phyloP scores from a whole-genome alignment of 352 stramenopile species.

The Pythium catenulatum region DNA sequence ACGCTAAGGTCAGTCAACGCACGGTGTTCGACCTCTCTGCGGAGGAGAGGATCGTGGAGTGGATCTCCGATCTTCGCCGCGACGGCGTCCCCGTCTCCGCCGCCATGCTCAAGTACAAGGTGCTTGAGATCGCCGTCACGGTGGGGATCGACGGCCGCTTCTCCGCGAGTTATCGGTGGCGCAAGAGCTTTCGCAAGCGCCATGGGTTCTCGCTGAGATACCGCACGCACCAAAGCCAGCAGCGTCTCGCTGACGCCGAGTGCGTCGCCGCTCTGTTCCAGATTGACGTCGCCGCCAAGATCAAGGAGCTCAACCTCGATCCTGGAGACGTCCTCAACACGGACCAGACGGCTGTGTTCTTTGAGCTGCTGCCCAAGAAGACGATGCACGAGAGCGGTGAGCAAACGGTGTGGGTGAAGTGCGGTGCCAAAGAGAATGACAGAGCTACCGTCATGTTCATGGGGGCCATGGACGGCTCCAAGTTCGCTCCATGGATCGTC shows the following conservation, averaged over 20 bases:
- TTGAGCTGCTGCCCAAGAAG: slow-evolving; percentile 53
- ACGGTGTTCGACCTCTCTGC: too few relatives aligned
- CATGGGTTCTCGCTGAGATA: not conserved
- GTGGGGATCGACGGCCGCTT: not conserved
- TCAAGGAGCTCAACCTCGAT: not conserved
- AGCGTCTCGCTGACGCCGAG: not conserved
- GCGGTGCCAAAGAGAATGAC: slow-evolving; percentile 49
- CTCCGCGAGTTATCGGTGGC: not conserved
- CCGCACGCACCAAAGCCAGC: slow-evolving; percentile 4
- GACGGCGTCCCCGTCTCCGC: not conserved
- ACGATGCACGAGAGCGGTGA: slow-evolving; percentile 37
- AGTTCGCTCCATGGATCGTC: slow-evolving; percentile 47
- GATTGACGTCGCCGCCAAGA: not conserved
- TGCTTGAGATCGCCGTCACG: not conserved
- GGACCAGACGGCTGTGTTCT: slow-evolving; percentile 60
- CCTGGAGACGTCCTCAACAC: slow-evolving; percentile 18
- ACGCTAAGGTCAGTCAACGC: slow-evolving; percentile 49
- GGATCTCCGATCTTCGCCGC: not conserved
- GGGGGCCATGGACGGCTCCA: slow-evolving; percentile 17
- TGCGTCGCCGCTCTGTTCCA: not conserved
- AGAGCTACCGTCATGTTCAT: slow-evolving; percentile 45
- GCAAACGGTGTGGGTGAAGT: slow-evolving; percentile 48
- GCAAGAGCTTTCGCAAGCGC: not conserved
- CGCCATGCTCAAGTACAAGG: not conserved
- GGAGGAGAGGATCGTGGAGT: not conserved